Conservation (phyloP, 352 stramenopile species). For the Globisporangium camurandrum region DNA sequence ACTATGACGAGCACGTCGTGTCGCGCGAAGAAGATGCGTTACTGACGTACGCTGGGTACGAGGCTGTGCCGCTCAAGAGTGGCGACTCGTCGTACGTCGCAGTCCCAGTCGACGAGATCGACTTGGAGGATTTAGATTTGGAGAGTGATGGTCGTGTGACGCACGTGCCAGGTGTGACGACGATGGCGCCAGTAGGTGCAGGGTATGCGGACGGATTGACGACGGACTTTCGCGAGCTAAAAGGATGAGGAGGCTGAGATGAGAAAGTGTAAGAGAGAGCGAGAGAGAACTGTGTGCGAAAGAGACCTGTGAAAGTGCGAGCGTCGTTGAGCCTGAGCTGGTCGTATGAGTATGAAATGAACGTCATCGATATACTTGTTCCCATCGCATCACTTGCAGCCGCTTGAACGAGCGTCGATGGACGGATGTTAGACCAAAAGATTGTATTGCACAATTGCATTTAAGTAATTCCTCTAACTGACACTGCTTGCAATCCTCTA, state of each 20-base stretch:
- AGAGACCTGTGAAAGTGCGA: too few species aligned
- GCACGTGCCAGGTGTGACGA: neutral
- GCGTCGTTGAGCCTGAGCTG: too few species aligned
- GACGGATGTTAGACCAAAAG: too few species aligned
- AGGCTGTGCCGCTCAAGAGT: slow-evolving; percentile 7
- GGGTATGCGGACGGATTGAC: neutral
- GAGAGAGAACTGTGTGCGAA: neutral
- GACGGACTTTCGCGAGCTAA: slow-evolving; percentile 16
- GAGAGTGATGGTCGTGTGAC: slow-evolving; percentile 2
- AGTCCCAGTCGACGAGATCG: slow-evolving; percentile 5
- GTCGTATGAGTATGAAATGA: too few species aligned
- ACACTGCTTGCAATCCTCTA: too few species aligned
- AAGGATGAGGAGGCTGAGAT: slow-evolving; percentile 3
- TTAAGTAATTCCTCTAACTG: too few species aligned
- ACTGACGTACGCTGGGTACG: slow-evolving; percentile 31
- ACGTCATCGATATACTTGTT: too few species aligned
- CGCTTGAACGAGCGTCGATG: too few species aligned
- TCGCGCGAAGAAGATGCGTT: slow-evolving; percentile 45
- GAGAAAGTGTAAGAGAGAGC: neutral
- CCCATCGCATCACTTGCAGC: too few species aligned
- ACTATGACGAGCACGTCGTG: slow-evolving; percentile 67
- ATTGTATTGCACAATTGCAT: too few species aligned
- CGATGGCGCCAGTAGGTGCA: slow-evolving; percentile 1
- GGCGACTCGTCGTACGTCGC: slow-evolving; percentile 15
- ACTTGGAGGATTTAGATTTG: slow-evolving; percentile 1